phyloP scores from a whole-genome alignment of 768 basidiomycete genomes.

The Trametes elegans region DNA sequence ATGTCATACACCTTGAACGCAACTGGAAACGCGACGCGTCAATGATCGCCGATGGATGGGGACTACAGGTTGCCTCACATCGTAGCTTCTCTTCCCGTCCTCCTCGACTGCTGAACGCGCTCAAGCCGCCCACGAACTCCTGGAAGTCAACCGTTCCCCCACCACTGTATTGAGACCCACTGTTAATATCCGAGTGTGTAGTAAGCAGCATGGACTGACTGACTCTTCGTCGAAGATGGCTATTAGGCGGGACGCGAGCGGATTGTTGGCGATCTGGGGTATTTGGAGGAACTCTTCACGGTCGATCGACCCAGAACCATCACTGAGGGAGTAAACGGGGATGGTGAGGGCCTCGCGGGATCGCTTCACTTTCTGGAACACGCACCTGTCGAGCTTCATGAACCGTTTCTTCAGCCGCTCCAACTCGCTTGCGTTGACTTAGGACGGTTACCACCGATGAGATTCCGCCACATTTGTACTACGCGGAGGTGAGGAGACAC shows the following conservation, averaged over 20 bases:
- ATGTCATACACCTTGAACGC: constrained; percentile 99
- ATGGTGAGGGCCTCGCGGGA: neutral
- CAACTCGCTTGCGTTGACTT: constrained; percentile 93
- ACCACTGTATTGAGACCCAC: constrained; percentile 62
- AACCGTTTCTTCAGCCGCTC: constrained; percentile 97
- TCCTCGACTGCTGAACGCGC: constrained; percentile 96
- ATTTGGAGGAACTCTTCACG: constrained; percentile 98
- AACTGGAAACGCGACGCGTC: constrained; percentile 49
- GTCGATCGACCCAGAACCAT: constrained; percentile 97
- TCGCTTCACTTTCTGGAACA: neutral
- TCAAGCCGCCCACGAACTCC: constrained; percentile 96
- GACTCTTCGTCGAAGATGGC: constrained; percentile 99
- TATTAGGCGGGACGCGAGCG: constrained; percentile 95
- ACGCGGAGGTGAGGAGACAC: constrained; percentile 32
- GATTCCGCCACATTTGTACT: neutral
- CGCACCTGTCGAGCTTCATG: constrained; percentile 96
- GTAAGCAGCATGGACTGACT: constrained; percentile 46
- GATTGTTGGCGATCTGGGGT: constrained; percentile 98
- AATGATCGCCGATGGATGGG: neutral
- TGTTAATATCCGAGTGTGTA: neutral
- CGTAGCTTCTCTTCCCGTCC: constrained; percentile 95
- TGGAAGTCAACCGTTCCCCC: constrained; percentile 99
- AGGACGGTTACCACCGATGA: neutral
- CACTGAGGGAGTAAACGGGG: constrained; percentile 43
- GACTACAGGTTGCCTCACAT: constrained; percentile 57